Base-by-base conservation (phyloP, 2,329 filamentous ascomycete genomes). In the Verticillium klebahnii region DNA sequence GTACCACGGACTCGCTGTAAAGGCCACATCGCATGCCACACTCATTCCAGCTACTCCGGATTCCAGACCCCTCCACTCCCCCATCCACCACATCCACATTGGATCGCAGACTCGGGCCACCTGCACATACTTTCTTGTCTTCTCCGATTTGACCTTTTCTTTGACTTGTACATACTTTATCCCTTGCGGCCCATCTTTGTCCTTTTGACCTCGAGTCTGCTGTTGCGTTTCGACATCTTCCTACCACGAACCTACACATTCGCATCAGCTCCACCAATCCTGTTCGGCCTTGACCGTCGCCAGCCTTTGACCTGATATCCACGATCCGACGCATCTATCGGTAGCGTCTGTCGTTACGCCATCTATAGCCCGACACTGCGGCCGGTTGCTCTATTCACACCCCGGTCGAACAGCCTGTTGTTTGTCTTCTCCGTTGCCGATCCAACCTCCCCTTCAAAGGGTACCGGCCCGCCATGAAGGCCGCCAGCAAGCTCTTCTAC, bases 321-420 rank as follows among this genome's bases (percentile, higher is more conserved):
- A 52, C 45, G 45, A 52, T 52, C 45, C 45, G 45, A 52, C 45
- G 12, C 19, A 52, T n/a, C 39, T n/a, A n/a, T n/a, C n/a, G 39
- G 19, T 8, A 45, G 39, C 17, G 8, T n/a, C 39, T 45, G 17
- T n/a, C 39, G 17, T 9, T 45, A n/a, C 39, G n/a, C 39, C 39
- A n/a, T n/a, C n/a, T 29, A 29, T 29, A 29, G 29, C 29, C 34
- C 14, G 14, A 11, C 45, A 29, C 11, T 19, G n/a, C n/a, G 11
- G 12, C 19, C 12, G 9, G 19, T n/a, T 45, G 15, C 19, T 14
- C 19, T 23, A 52, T 29, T 23, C n/a, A 52, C n/a, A 52, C 45
- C 45, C 86, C 99, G 34, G 99, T 99, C 86, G 99, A 99, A 94
- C 89, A 91, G 69, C 90, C 91, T 60, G 88, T 95, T 71, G 93